Evolutionary conservation across 371 early-diverging fungal species (phyloP).

Genomic region (Mortierella sp.): DNA sequence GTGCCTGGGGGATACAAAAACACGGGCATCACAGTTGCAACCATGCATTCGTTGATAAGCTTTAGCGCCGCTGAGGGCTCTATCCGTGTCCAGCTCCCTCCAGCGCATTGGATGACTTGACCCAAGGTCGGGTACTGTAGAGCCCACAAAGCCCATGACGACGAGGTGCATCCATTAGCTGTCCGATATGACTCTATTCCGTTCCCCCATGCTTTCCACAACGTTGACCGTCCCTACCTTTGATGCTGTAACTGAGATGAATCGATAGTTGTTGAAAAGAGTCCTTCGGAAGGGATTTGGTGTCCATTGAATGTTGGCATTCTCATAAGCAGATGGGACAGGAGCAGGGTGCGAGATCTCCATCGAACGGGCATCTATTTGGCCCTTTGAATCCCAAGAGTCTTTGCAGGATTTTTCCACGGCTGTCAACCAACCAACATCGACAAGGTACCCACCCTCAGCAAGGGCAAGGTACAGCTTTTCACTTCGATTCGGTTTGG

Average conservation of each 20-base stretch:
- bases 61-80: background rate
- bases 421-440: conserved; percentile 18
- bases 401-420: conserved; percentile 10
- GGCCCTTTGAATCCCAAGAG: conserved; percentile 35
- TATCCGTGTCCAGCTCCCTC: conserved; percentile 21
- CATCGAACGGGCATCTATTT: conserved; percentile 5
- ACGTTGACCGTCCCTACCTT: conserved; percentile 10
- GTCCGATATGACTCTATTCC: too few relatives aligned
- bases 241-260: conserved; percentile 22
- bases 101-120: conserved; percentile 38
- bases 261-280: conserved; percentile 30
- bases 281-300: conserved; percentile 19
- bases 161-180: too few relatives aligned
- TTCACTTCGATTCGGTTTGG: conserved; percentile 29
- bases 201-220: too few relatives aligned
- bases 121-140: conserved; percentile 21
- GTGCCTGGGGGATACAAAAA: conserved; percentile 15
- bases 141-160: too few relatives aligned
- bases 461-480: conserved; percentile 37
- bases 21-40: conserved; percentile 27
- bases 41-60: conserved; percentile 20
- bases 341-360: conserved; percentile 26
- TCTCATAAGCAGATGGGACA: conserved; percentile 6
- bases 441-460: conserved; percentile 40
- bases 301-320: conserved; percentile 23